Evolutionary conservation across 768 basidiomycete species (phyloP), one percentile per base, ranked within the genome.

Genomic region (Jaapia argillacea): DNA sequence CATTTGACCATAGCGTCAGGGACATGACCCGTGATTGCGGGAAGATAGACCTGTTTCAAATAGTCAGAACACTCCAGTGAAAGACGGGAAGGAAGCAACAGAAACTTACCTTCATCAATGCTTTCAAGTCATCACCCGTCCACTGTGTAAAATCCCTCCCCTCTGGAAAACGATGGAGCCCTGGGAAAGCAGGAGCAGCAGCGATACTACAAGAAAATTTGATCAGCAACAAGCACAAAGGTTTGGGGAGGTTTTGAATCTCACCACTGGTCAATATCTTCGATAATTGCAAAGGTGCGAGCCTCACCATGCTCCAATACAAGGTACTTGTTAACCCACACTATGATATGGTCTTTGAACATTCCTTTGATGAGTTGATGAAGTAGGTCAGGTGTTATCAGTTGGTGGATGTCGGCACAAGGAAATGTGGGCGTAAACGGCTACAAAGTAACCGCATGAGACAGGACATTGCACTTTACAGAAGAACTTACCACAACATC

Each of bases 61-160:
- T n/a, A n/a, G n/a, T n/a, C 24, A 22, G 13, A 45, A 16, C 7
- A 43, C 41, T 45, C n/a, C 18, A 12, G 44, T n/a, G 21, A 28
- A 22, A 27, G 24, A 22, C 6, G 10, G 7, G 22, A 12, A 42
- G 12, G 41, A 24, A 12, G 7, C 10, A 10, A 13, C 10, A 12
- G 6, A 22, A 10, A 6, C 21, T 28, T 23, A 64, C 63, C 57
- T 66, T 67, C 61, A 67, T 67, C 4, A 67, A 41, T 0, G 54
- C 62, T 24, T 68, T 68, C 1, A 60, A 67, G 20, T 68, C 58
- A 28, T 67, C 46, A 3, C 64, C 57, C 0, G 64, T 68, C 66
- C 66, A 68, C 24, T 67, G 66, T 18, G 61, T 59, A 41, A 65
- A 66, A 1, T 49, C 44, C 0, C 44, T 37, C 0, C 65, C 63